Conservation (phyloP, 2,329 filamentous ascomycete species). For the Fonsecaea monophora region DNA sequence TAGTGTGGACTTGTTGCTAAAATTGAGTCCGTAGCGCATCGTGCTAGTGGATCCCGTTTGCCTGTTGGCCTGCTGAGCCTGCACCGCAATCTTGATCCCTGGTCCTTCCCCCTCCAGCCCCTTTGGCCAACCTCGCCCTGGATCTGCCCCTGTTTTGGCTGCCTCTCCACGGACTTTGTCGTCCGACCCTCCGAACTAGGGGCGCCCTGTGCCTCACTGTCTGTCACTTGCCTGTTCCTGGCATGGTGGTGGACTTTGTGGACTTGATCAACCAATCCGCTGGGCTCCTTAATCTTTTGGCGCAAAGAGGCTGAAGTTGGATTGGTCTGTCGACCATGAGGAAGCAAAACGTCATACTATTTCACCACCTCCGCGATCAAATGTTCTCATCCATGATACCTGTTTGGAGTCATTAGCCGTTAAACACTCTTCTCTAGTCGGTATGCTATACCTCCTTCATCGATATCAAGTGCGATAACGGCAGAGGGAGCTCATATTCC, state of each 20-base stretch:
- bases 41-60: conserved; percentile 13
- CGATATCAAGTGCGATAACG: too few species aligned
- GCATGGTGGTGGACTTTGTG: background rate
- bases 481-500: too few species aligned
- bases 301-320: background rate
- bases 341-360: background rate
- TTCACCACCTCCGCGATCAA: background rate
- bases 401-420: too few species aligned
- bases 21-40: conserved; percentile 36
- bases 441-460: too few species aligned
- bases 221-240: conserved; percentile 1
- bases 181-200: conserved; percentile 31
- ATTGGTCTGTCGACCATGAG: background rate
- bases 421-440: too few species aligned
- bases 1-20: conserved; percentile 33
- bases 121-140: conserved; percentile 2
- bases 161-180: conserved; percentile 34
- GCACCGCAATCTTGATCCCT: conserved; percentile 34
- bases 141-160: conserved; percentile 12
- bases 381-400: too few species aligned
- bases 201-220: conserved; percentile 11
- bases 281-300: background rate
- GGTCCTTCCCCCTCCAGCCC: background rate
- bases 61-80: conserved; percentile 17
- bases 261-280: background rate